Evolutionary conservation across 768 basidiomycete species (phyloP).

Genomic region (Daedaleopsis nitida): DNA sequence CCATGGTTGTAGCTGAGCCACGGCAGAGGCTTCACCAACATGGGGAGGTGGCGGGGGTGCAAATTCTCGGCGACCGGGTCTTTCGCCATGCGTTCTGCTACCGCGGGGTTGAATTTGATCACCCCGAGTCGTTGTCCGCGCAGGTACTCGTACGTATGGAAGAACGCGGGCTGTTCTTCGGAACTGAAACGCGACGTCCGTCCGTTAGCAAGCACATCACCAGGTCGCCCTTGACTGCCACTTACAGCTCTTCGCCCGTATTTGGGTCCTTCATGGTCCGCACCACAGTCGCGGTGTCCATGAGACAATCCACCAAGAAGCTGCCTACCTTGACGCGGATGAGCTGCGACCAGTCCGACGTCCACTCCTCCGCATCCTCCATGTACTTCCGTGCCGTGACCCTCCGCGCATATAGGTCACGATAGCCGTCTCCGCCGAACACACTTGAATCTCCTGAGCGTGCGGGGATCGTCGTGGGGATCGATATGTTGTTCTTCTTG

Average conservation of each 20-base stretch:
- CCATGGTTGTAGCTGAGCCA: slow-evolving; percentile 81
- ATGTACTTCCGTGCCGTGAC: slow-evolving; percentile 65
- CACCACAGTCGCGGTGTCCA: slow-evolving; percentile 80
- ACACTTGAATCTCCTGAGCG: slow-evolving; percentile 41
- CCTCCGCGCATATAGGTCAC: slow-evolving; percentile 61
- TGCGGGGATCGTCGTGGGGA: slow-evolving; percentile 22
- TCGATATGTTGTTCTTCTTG: slow-evolving; percentile 56
- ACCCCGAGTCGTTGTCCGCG: slow-evolving; percentile 94
- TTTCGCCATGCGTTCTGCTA: slow-evolving; percentile 74
- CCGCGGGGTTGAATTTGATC: slow-evolving; percentile 80
- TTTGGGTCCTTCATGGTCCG: slow-evolving; percentile 57
- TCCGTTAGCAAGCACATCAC: slow-evolving; percentile 8
- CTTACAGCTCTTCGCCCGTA: slow-evolving; percentile 65
- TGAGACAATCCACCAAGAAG: slow-evolving; percentile 78
- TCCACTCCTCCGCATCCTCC: slow-evolving; percentile 70
- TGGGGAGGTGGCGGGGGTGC: slow-evolving; percentile 93
- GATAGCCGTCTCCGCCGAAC: slow-evolving; percentile 64
- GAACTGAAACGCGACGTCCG: slow-evolving; percentile 41
- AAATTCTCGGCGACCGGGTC: slow-evolving; percentile 71
- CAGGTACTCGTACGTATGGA: slow-evolving; percentile 89
- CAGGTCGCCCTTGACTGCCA: slow-evolving; percentile 6
- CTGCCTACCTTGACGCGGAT: slow-evolving; percentile 79
- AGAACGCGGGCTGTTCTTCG: slow-evolving; percentile 88
- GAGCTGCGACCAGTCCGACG: slow-evolving; percentile 80
- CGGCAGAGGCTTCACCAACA: slow-evolving; percentile 89